phyloP scores from a whole-genome alignment of 129 eudicot genomes.

The Cynara cardunculus region DNA sequence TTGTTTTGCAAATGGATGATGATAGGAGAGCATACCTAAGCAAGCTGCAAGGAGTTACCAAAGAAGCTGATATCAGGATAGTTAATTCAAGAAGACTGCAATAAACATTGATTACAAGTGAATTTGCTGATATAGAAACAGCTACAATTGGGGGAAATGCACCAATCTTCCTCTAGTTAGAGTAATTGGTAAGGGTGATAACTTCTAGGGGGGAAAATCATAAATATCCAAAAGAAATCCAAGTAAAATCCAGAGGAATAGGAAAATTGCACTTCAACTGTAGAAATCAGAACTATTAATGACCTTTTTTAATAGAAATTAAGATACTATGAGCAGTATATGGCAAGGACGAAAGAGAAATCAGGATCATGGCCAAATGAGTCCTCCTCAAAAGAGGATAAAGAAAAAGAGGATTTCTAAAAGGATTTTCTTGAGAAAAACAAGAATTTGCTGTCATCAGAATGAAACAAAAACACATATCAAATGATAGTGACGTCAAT shows the following conservation, averaged over 20 bases:
- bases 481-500: conserved; percentile 13
- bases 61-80: not conserved
- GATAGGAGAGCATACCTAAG: not conserved
- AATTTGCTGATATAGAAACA: not conserved
- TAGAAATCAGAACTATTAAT: not conserved
- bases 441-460: conserved; percentile 29
- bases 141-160: not conserved
- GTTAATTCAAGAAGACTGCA: not conserved
- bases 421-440: conserved; percentile 15
- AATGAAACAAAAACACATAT: conserved; percentile 24
- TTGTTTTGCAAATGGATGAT: not conserved
- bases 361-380: not conserved
- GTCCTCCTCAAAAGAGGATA: conserved; percentile 19
- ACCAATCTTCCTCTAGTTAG: not conserved
- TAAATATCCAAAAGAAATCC: conserved; percentile 4
- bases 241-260: not conserved
- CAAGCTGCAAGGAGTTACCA: not conserved
- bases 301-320: not conserved
- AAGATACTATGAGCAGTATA: not conserved
- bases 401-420: conserved; percentile 9
- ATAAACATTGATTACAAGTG: not conserved
- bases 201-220: not conserved
- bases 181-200: not conserved
- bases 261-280: not conserved
- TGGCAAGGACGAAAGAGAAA: conserved; percentile 7